Evolutionary conservation across 306 rosid species (phyloP).

Genomic region (Oemleria cerasiformis): DNA sequence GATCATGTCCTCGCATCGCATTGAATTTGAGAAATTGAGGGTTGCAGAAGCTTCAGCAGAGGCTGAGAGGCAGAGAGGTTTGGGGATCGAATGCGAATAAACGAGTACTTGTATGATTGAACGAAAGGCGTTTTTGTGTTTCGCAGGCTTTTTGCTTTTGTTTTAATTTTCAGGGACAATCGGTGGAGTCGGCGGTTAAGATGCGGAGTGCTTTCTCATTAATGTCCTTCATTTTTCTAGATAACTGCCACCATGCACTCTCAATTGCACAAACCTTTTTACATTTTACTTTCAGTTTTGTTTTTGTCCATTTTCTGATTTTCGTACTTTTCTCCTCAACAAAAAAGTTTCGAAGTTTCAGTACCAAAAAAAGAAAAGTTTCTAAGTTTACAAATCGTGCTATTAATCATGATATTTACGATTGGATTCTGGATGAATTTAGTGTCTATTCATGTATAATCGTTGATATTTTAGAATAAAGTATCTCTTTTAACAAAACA

Average conservation of each 20-base stretch:
- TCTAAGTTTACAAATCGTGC: too few relatives aligned
- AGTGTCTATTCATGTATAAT: too few relatives aligned
- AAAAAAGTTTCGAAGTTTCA: too few relatives aligned
- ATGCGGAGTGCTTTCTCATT: not conserved
- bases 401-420: too few relatives aligned
- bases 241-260: not conserved
- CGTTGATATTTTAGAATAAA: too few relatives aligned
- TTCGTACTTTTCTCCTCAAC: too few relatives aligned
- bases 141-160: not conserved
- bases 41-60: not conserved
- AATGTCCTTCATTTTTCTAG: conserved; percentile 18
- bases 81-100: not conserved
- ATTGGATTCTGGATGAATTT: too few relatives aligned
- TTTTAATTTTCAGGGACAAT: not conserved
- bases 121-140: not conserved
- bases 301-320: too few relatives aligned
- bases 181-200: conserved; percentile 32
- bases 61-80: not conserved
- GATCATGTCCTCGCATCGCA: conserved; percentile 57
- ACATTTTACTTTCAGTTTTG: not conserved
- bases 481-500: too few relatives aligned
- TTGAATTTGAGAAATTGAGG: not conserved
- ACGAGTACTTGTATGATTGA: not conserved
- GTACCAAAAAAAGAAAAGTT: too few relatives aligned
- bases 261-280: not conserved